phyloP scores from a whole-genome alignment of 768 basidiomycete species.

The Phylloporus arenicola region DNA sequence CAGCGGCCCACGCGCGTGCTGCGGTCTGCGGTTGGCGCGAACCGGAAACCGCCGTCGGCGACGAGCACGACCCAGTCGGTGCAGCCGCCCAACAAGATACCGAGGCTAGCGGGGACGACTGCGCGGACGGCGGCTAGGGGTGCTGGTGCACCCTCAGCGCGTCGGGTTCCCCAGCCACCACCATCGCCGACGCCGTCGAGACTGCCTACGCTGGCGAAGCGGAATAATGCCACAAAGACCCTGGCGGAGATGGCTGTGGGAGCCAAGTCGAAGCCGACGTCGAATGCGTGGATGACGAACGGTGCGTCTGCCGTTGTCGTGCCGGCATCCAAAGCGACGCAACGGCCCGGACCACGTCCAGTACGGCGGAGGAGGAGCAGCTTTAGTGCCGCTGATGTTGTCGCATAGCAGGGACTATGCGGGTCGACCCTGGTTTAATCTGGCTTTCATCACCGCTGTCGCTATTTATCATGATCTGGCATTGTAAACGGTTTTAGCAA shows the following conservation, averaged over 20 bases:
- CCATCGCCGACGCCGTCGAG: conserved; percentile 70
- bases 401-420: conserved; percentile 45
- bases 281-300: conserved; percentile 74
- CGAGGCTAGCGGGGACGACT: conserved; percentile 52
- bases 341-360: conserved; percentile 67
- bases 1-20: conserved; percentile 71
- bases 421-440: conserved; percentile 1
- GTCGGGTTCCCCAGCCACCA: conserved; percentile 41
- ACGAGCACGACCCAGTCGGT: conserved; percentile 35
- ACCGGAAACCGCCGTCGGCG: conserved; percentile 46
- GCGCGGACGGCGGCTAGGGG: conserved; percentile 41
- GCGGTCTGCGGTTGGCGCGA: conserved; percentile 56
- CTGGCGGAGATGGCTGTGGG: conserved; percentile 47
- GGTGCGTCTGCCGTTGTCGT: conserved; percentile 65
- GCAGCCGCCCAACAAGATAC: conserved; percentile 62
- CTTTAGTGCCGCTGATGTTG: conserved; percentile 81
- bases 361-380: conserved; percentile 78
- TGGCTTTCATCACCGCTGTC: conserved; percentile 3
- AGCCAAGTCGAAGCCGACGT: conserved; percentile 32
- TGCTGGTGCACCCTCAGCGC: conserved; percentile 28
- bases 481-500: conserved; percentile 28
- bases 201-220: conserved; percentile 67
- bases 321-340: conserved; percentile 59
- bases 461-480: conserved; percentile 30
- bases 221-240: conserved; percentile 40